Base-by-base conservation (phyloP, 2,329 filamentous ascomycete species). In the Hymenoscyphus infarciens region DNA sequence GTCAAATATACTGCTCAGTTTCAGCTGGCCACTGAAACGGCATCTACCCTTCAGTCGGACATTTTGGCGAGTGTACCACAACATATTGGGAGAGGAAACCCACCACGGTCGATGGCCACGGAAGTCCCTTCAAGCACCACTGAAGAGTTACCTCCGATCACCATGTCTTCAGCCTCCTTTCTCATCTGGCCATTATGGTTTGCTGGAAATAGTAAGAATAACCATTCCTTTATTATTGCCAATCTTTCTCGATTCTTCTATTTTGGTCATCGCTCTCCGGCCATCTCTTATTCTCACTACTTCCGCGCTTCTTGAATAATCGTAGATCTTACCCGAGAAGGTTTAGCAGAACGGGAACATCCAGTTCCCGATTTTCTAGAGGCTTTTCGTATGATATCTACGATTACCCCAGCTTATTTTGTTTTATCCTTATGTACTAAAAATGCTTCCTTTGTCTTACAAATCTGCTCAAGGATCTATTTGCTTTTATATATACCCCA, bases 101-200 rank as follows among this genome's bases (percentile, higher is more conserved):
- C 54, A 38, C 54, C 54, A 22, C 11, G 15, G 10, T 16, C 33
- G 29, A 39, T 35, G 45, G 35, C 35, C 1, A 22, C 25, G 19
- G 38, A 57, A 15, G 8, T 42, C 25, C 22, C 27, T 6, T 25
- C 60, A 8, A 39, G 13, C 2, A 22, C 29, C 29, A 35, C 16
- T 11, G 45, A 29, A 5, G 62, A 64, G 10, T 38, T 54, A 2
- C 54, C 63, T n/a, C 31, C 42, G 8, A 54, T 66, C 22, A 59
- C 60, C 1, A 64, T 63, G 25, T 67, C 66, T 1, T 66, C 66
- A 7, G 69, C 65, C 2, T 62, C 67, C 27, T 72, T 72, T 29
- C 35, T 73, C 0, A 65, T 74, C 3, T 74, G 72, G 72, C 71
- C 71, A 1, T 58, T 73, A 6, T 74, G 64, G 57, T 63, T 72